Evolutionary conservation across 2,329 filamentous ascomycete species (phyloP), one percentile per base, ranked within the genome.

Genomic region (Phialophora expanda): DNA sequence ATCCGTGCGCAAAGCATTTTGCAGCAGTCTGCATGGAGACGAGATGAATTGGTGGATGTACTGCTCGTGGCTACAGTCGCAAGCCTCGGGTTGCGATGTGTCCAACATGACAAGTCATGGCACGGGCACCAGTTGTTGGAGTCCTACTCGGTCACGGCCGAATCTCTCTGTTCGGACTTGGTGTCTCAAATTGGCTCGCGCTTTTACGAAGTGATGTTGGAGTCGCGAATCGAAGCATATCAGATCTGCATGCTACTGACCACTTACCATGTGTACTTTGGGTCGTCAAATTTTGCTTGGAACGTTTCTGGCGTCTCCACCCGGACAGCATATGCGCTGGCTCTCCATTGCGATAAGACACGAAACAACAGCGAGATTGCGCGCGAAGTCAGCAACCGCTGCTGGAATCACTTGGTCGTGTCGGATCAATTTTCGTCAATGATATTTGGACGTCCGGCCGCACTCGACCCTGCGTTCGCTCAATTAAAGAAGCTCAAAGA

Each of bases 401-500:
- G 71, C 46, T 76, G 75, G 75, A 75, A 74, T 50, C 74, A 76
- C 46, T 55, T 74, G 56, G 72, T 71, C 9, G 70, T 75, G 1
- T 63, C 68, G 8, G 75, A 76, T 53, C 75, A 71, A 3, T 76
- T 76, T 62, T 68, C 72, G 26, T 72, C 75, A 11, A 71, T 73
- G 66, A 73, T 76, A 34, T 75, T 75, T 30, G 64, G 64, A 8
- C 58, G 60, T 30, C 59, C 64, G n/a, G 55, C 64, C 4, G 26
- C 59, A 2, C 64, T 66, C 12, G 59, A 66, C 38, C 64, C 64
- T 8, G 58, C 54, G 2, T 62, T 62, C 30, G 59, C 59, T n/a
- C 58, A 62, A 32, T 62, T 66, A 30, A 54, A 53, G 46, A 62
- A 55, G 48, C 54, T 66, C n/a, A 44, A 53, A 24, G 58, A 62